phyloP scores from a whole-genome alignment of 495 filamentous ascomycete genomes.

The Penicillium argentinense region DNA sequence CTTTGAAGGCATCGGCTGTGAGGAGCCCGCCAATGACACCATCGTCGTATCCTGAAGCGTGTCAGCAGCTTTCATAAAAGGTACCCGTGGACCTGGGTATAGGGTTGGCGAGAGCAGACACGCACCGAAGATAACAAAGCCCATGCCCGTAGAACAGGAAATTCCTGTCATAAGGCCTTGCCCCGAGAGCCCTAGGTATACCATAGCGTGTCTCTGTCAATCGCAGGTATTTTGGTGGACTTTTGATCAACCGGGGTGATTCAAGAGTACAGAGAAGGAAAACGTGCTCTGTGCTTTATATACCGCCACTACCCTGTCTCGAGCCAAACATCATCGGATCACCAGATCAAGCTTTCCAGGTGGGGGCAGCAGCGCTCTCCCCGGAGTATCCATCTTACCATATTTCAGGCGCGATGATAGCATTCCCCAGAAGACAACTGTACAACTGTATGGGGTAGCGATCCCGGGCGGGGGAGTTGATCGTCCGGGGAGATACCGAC shows the following conservation, averaged over 20 bases:
- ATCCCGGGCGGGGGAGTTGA: slow-evolving; percentile 1
- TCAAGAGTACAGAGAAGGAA: not conserved
- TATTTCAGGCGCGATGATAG: too few relatives aligned
- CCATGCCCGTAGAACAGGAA: slow-evolving; percentile 16
- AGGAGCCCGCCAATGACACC: slow-evolving; percentile 19
- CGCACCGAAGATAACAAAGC: slow-evolving; percentile 18
- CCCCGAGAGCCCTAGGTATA: slow-evolving; percentile 8
- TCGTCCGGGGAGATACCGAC: too few relatives aligned
- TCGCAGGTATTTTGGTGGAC: too few relatives aligned
- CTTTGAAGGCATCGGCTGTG: slow-evolving; percentile 12
- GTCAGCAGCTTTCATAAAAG: too few relatives aligned
- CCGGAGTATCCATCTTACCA: too few relatives aligned
- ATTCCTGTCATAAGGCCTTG: slow-evolving; percentile 12
- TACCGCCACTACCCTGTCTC: not conserved
- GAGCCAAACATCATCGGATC: too few relatives aligned
- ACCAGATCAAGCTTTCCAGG: too few relatives aligned
- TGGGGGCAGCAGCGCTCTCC: too few relatives aligned
- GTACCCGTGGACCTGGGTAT: too few relatives aligned
- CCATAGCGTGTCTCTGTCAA: slow-evolving; percentile 6
- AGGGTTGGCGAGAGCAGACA: not conserved
- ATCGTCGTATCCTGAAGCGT: slow-evolving; percentile 13
- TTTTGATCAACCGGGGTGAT: too few relatives aligned
- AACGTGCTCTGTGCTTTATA: too few relatives aligned
- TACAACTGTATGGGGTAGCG: not conserved
- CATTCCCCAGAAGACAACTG: too few relatives aligned